These are phyloP conservation scores for Henningerozyma blattae DNA, from an alignment of 805 yeast species.

Conservation along the genomic window DNA sequence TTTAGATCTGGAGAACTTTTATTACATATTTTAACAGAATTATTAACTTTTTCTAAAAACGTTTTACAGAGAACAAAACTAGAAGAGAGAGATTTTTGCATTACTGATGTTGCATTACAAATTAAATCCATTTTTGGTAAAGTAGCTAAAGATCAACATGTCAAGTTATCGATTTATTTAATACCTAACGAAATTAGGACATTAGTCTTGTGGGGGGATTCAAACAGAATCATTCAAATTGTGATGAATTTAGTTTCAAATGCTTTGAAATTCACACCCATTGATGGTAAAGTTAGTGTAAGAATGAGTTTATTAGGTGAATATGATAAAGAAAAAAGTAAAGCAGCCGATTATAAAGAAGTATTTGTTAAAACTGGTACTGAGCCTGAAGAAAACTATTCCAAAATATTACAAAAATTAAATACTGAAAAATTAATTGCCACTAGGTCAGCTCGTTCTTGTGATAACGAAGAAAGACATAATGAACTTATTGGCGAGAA, in stretches of 20 bases:
- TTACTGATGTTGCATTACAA: slow-evolving; percentile 74
- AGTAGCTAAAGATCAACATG: slow-evolving; percentile 66
- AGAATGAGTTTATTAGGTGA: slow-evolving; percentile 54
- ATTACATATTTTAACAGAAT: slow-evolving; percentile 79
- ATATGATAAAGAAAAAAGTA: slow-evolving; percentile 46
- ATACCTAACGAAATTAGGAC: slow-evolving; percentile 49
- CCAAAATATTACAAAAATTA: background rate
- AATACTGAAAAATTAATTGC: background rate
- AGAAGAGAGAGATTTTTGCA: slow-evolving; percentile 70
- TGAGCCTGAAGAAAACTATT: slow-evolving; percentile 4
- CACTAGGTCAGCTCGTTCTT: background rate
- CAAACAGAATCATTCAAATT: slow-evolving; percentile 81
- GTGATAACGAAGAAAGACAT: background rate
- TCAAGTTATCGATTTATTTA: slow-evolving; percentile 48
- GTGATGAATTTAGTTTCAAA: slow-evolving; percentile 88
- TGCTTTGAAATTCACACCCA: slow-evolving; percentile 85
- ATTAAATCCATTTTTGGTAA: slow-evolving; percentile 76
- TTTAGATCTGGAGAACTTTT: slow-evolving; percentile 86
- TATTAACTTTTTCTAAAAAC: slow-evolving; percentile 81
- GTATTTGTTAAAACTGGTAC: slow-evolving; percentile 32
- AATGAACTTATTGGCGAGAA: background rate
- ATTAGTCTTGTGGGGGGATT: slow-evolving; percentile 72
- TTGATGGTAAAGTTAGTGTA: slow-evolving; percentile 69
- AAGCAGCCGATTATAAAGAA: slow-evolving; percentile 27
- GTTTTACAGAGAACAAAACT: slow-evolving; percentile 73